phyloP scores from a whole-genome alignment of 441 rosid species.

The Theobroma grandiflorum region DNA sequence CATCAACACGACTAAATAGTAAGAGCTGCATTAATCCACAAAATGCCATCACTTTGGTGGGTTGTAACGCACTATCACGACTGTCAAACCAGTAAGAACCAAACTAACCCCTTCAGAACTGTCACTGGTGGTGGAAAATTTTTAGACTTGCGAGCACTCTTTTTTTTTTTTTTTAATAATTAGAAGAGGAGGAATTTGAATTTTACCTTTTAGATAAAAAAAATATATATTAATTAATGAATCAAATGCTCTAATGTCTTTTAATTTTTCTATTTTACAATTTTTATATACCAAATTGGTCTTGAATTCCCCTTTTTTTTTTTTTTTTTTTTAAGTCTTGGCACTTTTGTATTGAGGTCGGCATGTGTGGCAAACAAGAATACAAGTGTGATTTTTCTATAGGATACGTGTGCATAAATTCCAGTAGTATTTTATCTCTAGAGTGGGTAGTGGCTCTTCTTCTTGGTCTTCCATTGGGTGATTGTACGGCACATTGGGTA shows the following conservation, averaged over 20 bases:
- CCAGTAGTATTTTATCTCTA: neutral
- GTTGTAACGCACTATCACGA: slow-evolving; percentile 11
- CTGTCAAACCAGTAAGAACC: neutral
- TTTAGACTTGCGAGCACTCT: neutral
- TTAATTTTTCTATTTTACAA: no score
- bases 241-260: no score
- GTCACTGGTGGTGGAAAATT: neutral
- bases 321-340: neutral
- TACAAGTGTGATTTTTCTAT: neutral
- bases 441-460: neutral
- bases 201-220: no score
- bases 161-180: no score
- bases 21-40: neutral
- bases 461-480: neutral
- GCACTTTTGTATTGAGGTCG: neutral
- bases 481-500: no score
- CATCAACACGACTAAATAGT: neutral
- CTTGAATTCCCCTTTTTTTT: neutral
- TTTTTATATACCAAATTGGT: no score
- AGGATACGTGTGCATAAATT: neutral
- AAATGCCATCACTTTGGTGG: neutral
- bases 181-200: no score
- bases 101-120: neutral
- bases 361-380: neutral
- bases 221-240: no score